These are phyloP conservation scores for Pythium vanterpoolii DNA, from an alignment of 352 stramenopile genomes.

Conservation along the genomic window DNA sequence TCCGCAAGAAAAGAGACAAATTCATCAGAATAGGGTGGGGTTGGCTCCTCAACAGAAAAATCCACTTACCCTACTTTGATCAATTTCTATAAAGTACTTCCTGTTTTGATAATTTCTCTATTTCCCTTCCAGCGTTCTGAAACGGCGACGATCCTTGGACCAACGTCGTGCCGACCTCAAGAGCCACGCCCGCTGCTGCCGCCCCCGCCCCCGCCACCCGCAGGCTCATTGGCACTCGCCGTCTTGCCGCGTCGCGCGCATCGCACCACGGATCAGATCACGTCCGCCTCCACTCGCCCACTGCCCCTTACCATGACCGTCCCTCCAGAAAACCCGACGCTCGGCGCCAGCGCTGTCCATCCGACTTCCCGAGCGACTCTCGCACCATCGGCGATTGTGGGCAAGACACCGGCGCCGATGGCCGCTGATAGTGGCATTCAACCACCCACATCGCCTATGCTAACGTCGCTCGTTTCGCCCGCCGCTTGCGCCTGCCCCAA, in stretches of 20 bases:
- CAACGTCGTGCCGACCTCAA: slow-evolving; percentile 4
- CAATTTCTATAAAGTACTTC: too few relatives aligned
- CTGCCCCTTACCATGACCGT: slow-evolving; percentile 12
- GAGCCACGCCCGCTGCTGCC: slow-evolving; percentile 11
- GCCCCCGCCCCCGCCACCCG: neutral
- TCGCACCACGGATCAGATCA: too few relatives aligned
- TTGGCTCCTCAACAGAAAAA: too few relatives aligned
- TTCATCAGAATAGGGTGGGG: too few relatives aligned
- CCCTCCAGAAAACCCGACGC: slow-evolving; percentile 3
- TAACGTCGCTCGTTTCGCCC: slow-evolving; percentile 12
- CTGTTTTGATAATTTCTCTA: too few relatives aligned
- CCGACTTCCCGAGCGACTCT: slow-evolving; percentile 5
- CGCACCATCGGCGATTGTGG: neutral
- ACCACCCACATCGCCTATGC: neutral
- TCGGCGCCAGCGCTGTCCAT: slow-evolving; percentile 8
- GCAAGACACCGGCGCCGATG: slow-evolving; percentile 5
- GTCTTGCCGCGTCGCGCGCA: neutral
- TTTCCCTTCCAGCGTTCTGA: neutral
- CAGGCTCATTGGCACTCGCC: neutral
- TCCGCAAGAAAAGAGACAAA: too few relatives aligned
- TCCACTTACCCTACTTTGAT: too few relatives aligned
- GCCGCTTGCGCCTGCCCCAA: neutral
- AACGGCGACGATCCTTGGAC: slow-evolving; percentile 2
- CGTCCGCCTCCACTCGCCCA: neutral
- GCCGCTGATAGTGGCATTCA: neutral